Conservation (phyloP, 768 basidiomycete genomes). For the Gloeopeniophorella convolvens region DNA sequence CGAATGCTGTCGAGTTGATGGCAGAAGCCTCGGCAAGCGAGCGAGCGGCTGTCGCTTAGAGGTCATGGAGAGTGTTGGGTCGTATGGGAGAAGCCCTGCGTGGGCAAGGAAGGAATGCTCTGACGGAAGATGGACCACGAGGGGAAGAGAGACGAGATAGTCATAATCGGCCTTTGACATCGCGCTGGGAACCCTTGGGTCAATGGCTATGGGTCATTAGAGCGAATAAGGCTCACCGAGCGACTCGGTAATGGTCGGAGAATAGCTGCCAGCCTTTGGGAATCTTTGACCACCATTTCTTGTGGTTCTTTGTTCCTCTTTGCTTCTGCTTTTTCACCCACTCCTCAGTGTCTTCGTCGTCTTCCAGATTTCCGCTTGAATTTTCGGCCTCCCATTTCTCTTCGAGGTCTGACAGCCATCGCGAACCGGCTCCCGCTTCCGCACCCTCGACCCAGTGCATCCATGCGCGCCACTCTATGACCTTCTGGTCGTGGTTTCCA, state of each 20-base stretch:
- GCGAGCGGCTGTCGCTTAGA: slow-evolving; percentile 60
- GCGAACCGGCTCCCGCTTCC: slow-evolving; percentile 33
- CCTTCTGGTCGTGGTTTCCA: slow-evolving; percentile 90
- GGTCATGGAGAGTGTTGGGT: slow-evolving; percentile 48
- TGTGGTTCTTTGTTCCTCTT: slow-evolving; percentile 10
- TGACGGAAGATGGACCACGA: slow-evolving; percentile 66
- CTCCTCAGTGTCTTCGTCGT: slow-evolving; percentile 31
- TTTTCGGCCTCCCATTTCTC: slow-evolving; percentile 33
- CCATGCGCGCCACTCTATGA: slow-evolving; percentile 89
- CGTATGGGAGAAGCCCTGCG: slow-evolving; percentile 71
- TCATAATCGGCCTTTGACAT: slow-evolving; percentile 56
- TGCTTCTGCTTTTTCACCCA: slow-evolving; percentile 26
- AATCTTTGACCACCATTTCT: slow-evolving; percentile 29
- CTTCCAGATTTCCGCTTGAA: slow-evolving; percentile 22
- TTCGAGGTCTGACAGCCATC: slow-evolving; percentile 53
- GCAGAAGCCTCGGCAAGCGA: slow-evolving; percentile 13
- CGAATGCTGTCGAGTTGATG: not conserved
- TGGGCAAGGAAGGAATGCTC: slow-evolving; percentile 77
- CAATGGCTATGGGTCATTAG: not conserved
- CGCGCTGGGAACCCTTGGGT: slow-evolving; percentile 28
- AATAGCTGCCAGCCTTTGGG: slow-evolving; percentile 63
- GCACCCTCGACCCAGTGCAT: slow-evolving; percentile 63
- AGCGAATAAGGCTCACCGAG: slow-evolving; percentile 37
- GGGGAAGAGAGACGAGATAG: slow-evolving; percentile 73
- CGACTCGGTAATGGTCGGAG: slow-evolving; percentile 71